Percentiles rank a stretch among this genome's conserved stretches.
phyloP scores from a whole-genome alignment of 768 basidiomycete genomes.

The Termitomyces sp. region DNA sequence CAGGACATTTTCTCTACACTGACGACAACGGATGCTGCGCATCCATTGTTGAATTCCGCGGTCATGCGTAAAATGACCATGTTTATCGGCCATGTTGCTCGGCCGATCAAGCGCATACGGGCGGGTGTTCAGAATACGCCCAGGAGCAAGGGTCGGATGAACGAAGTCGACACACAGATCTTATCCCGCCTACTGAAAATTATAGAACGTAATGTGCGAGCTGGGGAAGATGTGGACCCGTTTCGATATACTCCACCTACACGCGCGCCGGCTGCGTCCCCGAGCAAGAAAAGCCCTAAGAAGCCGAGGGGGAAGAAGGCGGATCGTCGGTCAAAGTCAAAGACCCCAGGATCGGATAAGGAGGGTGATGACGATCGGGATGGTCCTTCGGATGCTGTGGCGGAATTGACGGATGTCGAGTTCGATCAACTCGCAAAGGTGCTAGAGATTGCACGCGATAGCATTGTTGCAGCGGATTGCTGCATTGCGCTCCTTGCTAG shows the following conservation, averaged over 20 bases:
- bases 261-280: conserved; percentile 29
- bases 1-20: conserved; percentile 62
- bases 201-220: conserved; percentile 74
- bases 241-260: conserved; percentile 39
- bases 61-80: conserved; percentile 68
- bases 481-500: conserved; percentile 74
- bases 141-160: conserved; percentile 52
- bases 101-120: conserved; percentile 67
- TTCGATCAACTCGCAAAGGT: conserved; percentile 46
- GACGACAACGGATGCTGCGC: conserved; percentile 47
- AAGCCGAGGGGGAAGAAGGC: conserved; percentile 35
- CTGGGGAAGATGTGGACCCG: conserved; percentile 73
- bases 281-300: conserved; percentile 49
- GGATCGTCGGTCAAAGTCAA: conserved; percentile 40
- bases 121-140: conserved; percentile 41
- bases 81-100: conserved; percentile 61
- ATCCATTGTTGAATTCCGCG: conserved; percentile 56
- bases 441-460: conserved; percentile 66
- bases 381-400: conserved; percentile 15
- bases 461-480: conserved; percentile 81
- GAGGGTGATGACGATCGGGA: conserved; percentile 30
- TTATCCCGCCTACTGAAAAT: conserved; percentile 71
- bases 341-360: conserved; percentile 30
- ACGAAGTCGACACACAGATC: conserved; percentile 60
- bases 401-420: conserved; percentile 39